Evolutionary conservation across 345 rosid species (phyloP).

Genomic region (Angophora floribunda): DNA sequence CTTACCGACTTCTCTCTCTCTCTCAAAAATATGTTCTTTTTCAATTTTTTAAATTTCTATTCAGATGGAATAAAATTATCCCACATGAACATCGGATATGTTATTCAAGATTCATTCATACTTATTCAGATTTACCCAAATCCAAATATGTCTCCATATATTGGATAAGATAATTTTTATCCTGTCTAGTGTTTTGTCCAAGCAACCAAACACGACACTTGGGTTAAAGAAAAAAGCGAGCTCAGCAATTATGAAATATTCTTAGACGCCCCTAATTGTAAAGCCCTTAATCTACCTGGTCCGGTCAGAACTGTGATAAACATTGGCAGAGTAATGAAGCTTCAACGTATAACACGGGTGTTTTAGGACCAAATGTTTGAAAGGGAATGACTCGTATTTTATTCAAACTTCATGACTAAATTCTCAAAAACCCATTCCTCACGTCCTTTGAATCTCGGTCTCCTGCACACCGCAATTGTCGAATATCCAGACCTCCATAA

Average conservation of each 20-base stretch:
- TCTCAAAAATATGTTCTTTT: not conserved
- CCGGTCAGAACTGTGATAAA: not conserved
- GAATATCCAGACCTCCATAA: not conserved
- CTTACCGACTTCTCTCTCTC: not conserved
- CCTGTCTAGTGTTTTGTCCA: not conserved
- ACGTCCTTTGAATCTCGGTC: not conserved
- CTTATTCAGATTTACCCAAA: not conserved
- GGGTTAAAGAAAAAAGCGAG: not conserved
- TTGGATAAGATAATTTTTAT: too few species aligned
- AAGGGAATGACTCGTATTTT: too few species aligned
- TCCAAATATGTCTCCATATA: too few species aligned
- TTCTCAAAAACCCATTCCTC: not conserved
- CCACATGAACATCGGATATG: not conserved
- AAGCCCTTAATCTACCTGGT: not conserved
- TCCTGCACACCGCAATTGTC: not conserved
- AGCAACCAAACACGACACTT: not conserved
- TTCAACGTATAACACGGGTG: not conserved
- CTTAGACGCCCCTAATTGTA: not conserved
- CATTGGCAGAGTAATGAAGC: not conserved
- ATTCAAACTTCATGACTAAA: not conserved
- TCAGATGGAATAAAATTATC: not conserved
- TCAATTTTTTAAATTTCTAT: not conserved
- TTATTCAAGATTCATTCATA: not conserved
- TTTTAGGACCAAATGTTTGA: too few species aligned
- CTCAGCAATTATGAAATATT: not conserved